Conservation (phyloP, 441 rosid species). For the Euphorbia corollata region DNA sequence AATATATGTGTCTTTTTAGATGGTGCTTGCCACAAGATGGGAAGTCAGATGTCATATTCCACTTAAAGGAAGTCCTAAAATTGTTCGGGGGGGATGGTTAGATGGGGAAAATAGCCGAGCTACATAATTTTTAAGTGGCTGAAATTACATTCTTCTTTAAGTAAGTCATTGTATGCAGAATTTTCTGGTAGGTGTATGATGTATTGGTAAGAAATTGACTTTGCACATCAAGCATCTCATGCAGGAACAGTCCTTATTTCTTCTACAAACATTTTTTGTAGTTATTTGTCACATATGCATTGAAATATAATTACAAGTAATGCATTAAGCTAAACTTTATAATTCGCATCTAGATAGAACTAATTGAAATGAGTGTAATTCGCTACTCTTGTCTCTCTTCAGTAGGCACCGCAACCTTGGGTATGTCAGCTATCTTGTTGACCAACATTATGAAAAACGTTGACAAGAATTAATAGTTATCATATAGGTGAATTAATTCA, state of each 20-base stretch:
- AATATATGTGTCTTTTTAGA: not conserved
- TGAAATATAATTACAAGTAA: not conserved
- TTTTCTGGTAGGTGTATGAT: not conserved
- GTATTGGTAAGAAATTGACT: not conserved
- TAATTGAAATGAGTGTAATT: not conserved
- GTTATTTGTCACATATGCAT: not conserved
- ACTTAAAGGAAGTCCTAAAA: not conserved
- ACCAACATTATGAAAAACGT: not conserved
- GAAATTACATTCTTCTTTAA: not conserved
- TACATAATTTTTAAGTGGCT: not conserved
- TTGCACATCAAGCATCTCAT: not conserved
- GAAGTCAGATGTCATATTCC: constrained; percentile 1
- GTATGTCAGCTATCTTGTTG: not conserved
- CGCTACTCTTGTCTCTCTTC: not conserved
- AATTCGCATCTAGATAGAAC: not conserved
- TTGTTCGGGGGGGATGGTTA: not conserved
- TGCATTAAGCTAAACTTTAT: not conserved
- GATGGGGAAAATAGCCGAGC: not conserved
- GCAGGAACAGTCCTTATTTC: not conserved
- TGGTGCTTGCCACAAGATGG: no score
- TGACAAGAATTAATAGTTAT: not conserved
- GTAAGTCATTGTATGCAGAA: not conserved
- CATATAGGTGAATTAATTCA: not conserved
- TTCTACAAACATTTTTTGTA: not conserved
- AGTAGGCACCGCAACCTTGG: not conserved